These are phyloP conservation scores for Blumeria graminis DNA, from an alignment of 2,329 filamentous ascomycete genomes.

Conservation along the genomic window DNA sequence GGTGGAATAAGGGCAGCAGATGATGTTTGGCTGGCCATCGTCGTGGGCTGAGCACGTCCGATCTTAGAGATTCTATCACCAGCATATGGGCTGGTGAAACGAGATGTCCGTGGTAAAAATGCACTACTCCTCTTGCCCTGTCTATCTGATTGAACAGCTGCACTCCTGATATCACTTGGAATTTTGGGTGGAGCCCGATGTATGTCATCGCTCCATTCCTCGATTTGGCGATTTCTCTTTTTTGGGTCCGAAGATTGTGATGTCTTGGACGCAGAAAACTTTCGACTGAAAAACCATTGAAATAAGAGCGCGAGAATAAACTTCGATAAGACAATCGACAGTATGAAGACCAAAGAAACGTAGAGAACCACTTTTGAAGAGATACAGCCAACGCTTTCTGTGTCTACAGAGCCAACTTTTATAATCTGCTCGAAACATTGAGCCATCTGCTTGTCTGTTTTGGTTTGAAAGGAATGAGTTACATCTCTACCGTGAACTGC, in stretches of 20 bases:
- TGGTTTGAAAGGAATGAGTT: conserved; percentile 64
- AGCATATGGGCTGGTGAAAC: conserved; percentile 79
- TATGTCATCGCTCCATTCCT: conserved; percentile 95
- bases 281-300: conserved; percentile 84
- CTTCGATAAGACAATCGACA: conserved; percentile 65
- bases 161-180: conserved; percentile 46
- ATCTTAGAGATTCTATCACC: conserved; percentile 33
- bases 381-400: conserved; percentile 89
- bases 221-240: conserved; percentile 76
- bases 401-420: conserved; percentile 89
- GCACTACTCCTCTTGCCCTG: conserved; percentile 56
- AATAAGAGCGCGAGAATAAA: conserved; percentile 79
- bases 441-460: conserved; percentile 55
- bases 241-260: conserved; percentile 61
- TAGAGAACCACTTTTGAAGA: conserved; percentile 94
- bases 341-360: conserved; percentile 72
- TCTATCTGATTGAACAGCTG: conserved; percentile 37
- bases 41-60: conserved; percentile 41
- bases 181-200: conserved; percentile 74
- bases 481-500: conserved; percentile 64
- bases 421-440: conserved; percentile 82
- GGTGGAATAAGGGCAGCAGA: conserved; percentile 48
- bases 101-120: conserved; percentile 79
- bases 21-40: conserved; percentile 74
- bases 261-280: conserved; percentile 66